phyloP scores from a whole-genome alignment of 2,329 filamentous ascomycete species.

The Grosmannia huntii region DNA sequence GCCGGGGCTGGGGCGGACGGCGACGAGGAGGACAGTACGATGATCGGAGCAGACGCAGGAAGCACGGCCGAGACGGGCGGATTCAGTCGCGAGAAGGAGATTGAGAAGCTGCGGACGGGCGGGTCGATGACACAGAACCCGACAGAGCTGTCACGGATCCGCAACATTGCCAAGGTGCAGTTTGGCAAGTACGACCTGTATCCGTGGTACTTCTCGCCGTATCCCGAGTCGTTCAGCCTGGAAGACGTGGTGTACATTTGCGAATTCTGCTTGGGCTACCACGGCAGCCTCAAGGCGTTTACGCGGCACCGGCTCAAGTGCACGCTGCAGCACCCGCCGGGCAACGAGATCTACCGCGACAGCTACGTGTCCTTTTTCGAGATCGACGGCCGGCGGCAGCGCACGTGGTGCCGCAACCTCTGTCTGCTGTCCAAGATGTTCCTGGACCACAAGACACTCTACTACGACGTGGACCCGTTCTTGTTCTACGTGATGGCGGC shows the following conservation, averaged over 20 bases:
- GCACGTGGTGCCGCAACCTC: slow-evolving; percentile 93
- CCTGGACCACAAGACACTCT: slow-evolving; percentile 93
- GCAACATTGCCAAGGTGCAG: slow-evolving; percentile 87
- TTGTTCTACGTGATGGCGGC: slow-evolving; percentile 97
- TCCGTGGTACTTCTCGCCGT: slow-evolving; percentile 98
- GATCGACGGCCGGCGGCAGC: slow-evolving; percentile 85
- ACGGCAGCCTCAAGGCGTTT: slow-evolving; percentile 71
- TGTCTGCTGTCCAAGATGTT: slow-evolving; percentile 94
- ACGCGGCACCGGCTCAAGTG: slow-evolving; percentile 80
- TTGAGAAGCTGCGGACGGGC: slow-evolving; percentile 85
- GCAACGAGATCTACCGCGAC: slow-evolving; percentile 96
- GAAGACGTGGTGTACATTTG: slow-evolving; percentile 91
- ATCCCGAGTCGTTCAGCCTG: slow-evolving; percentile 78
- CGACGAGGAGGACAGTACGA: slow-evolving; percentile 34
- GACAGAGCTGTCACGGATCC: slow-evolving; percentile 87
- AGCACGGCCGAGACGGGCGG: slow-evolving; percentile 15
- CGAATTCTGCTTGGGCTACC: slow-evolving; percentile 93
- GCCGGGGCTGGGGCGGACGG: slow-evolving; percentile 35
- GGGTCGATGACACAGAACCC: slow-evolving; percentile 99
- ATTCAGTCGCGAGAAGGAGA: slow-evolving; percentile 79
- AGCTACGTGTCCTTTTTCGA: slow-evolving; percentile 92
- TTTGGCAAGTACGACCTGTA: slow-evolving; percentile 88
- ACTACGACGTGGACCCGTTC: slow-evolving; percentile 99
- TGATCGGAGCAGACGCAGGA: slow-evolving; percentile 21
- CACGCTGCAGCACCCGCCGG: slow-evolving; percentile 79